Evolutionary conservation across 2,329 filamentous ascomycete species (phyloP).

Genomic region (Lecanosticta acicola): DNA sequence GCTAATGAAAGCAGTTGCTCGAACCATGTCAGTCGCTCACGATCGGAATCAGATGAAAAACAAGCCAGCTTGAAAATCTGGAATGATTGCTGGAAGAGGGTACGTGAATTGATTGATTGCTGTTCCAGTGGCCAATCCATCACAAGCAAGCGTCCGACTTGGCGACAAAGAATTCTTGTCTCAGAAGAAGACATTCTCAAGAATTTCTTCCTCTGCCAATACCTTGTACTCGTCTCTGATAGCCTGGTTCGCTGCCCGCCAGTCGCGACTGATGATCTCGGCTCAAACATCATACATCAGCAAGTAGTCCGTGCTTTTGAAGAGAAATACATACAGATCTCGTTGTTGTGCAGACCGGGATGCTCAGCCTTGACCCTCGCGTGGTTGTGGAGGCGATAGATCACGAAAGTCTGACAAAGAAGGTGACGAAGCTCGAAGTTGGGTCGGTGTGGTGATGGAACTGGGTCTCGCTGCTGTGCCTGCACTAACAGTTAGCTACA

Average conservation of each 20-base stretch:
- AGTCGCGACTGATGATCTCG: background rate
- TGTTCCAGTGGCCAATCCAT: too few relatives aligned
- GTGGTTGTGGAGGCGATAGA: slow-evolving; percentile 2
- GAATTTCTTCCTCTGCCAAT: too few relatives aligned
- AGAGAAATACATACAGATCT: background rate
- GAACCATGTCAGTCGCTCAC: too few relatives aligned
- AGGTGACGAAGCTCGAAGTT: background rate
- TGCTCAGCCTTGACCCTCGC: background rate
- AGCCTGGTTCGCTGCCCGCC: background rate
- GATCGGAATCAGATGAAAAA: too few relatives aligned
- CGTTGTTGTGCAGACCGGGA: slow-evolving; percentile 1
- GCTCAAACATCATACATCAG: background rate
- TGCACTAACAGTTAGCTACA: background rate
- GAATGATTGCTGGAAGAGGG: too few relatives aligned
- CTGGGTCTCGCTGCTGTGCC: background rate
- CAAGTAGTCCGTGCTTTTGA: background rate
- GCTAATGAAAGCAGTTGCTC: too few relatives aligned
- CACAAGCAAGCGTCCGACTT: too few relatives aligned
- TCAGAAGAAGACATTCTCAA: too few relatives aligned
- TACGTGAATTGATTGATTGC: too few relatives aligned
- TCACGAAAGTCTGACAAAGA: background rate
- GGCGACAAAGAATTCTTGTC: too few relatives aligned
- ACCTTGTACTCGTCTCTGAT: background rate
- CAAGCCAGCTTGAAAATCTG: too few relatives aligned
- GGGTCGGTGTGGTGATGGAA: background rate